A percentile compares a stretch with the other conserved stretches of the same genome.
Conservation (phyloP, 208 protist genomes). For the Acanthamoeba triangularis region DNA sequence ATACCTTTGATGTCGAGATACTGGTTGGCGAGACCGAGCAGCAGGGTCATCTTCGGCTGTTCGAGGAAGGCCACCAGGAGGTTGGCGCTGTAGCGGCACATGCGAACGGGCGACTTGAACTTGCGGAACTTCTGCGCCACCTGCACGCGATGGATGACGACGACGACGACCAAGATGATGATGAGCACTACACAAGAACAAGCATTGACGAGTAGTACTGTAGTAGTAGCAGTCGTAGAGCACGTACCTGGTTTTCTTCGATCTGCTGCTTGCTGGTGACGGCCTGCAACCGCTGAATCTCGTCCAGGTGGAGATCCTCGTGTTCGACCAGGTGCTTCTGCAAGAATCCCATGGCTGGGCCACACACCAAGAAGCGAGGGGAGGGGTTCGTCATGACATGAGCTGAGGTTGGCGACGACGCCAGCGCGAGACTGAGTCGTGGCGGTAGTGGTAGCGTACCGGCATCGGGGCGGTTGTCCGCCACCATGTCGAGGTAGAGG, state of each 20-base stretch:
- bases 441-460: neutral
- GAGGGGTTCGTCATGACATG: neutral
- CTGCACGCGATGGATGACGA: conserved; percentile 31
- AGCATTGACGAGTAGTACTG: neutral
- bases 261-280: conserved; percentile 61
- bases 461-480: conserved; percentile 82
- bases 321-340: conserved; percentile 51
- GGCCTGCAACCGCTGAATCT: conserved; percentile 58
- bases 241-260: conserved; percentile 37
- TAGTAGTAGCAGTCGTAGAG: conserved; percentile 44
- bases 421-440: too few relatives aligned
- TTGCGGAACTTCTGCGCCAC: conserved; percentile 83
- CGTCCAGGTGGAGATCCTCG: conserved; percentile 64
- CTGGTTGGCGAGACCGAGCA: conserved; percentile 89
- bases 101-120: conserved; percentile 85
- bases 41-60: conserved; percentile 82
- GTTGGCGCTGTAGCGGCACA: conserved; percentile 86
- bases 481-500: conserved; percentile 89
- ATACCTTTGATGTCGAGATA: conserved; percentile 87
- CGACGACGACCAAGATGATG: neutral
- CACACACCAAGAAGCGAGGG: neutral
- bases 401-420: neutral
- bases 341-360: conserved; percentile 35
- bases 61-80: conserved; percentile 90
- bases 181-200: neutral